phyloP scores from a whole-genome alignment of 2,329 filamentous ascomycete genomes.

The Colletotrichum tanaceti region DNA sequence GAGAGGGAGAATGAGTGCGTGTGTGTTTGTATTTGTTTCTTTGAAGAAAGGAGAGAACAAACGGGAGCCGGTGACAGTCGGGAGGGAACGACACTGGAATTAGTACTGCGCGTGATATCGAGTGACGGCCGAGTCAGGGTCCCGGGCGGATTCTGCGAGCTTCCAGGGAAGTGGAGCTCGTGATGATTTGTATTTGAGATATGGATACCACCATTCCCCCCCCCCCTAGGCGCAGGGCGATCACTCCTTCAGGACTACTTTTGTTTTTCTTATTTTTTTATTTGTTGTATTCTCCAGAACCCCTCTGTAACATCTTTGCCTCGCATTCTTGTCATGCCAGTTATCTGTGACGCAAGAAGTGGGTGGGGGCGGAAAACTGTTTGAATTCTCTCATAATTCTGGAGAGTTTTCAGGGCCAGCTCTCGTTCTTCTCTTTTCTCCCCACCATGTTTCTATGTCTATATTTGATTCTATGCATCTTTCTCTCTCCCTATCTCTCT shows the following conservation, averaged over 20 bases:
- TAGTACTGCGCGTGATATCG: slow-evolving; percentile 31
- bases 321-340: background rate
- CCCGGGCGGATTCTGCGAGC: slow-evolving; percentile 37
- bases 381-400: slow-evolving; percentile 3
- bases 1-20: too few species aligned
- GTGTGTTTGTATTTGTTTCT: background rate
- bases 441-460: too few species aligned
- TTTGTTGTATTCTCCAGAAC: background rate
- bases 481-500: background rate
- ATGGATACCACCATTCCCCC: slow-evolving; percentile 10
- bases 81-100: slow-evolving; percentile 16
- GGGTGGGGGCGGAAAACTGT: background rate
- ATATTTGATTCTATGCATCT: too few species aligned
- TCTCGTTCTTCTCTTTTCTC: too few species aligned
- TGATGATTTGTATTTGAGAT: slow-evolving; percentile 39
- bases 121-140: slow-evolving; percentile 36
- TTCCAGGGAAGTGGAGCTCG: slow-evolving; percentile 37
- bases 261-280: background rate
- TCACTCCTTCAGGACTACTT: slow-evolving; percentile 20
- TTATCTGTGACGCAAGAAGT: slow-evolving; percentile 28
- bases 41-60: slow-evolving; percentile 1
- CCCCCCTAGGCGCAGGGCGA: slow-evolving; percentile 29
- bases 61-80: background rate
- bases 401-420: background rate
- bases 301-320: background rate